Percentiles rank a stretch among this genome's conserved stretches.
Conservation (phyloP, 2,329 filamentous ascomycete genomes). For the Fusarium circinatum region DNA sequence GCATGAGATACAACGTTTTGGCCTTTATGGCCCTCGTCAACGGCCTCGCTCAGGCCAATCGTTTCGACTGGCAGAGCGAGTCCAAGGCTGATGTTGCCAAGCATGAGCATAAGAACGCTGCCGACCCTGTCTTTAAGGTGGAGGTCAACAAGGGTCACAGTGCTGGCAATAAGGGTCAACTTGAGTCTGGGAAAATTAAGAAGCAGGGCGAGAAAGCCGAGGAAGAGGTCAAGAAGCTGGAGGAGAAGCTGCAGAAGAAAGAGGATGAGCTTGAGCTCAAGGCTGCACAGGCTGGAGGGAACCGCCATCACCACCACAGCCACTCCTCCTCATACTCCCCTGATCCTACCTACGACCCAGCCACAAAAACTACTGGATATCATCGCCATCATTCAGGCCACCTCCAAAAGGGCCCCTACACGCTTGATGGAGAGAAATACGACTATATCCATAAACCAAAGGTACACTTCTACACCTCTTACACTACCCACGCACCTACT, state of each 20-base stretch:
- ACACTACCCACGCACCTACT: constrained; percentile 20
- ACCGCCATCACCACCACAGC: background rate
- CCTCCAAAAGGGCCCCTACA: background rate
- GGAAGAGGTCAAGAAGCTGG: background rate
- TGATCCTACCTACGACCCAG: constrained; percentile 7
- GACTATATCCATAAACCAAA: constrained; percentile 27
- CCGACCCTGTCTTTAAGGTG: background rate
- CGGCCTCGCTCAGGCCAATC: constrained; percentile 36
- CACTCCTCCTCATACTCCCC: background rate
- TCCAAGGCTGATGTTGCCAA: constrained; percentile 2
- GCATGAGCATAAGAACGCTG: background rate
- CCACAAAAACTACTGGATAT: background rate
- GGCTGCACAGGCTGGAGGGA: background rate
- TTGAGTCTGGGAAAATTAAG: background rate
- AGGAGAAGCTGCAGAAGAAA: constrained; percentile 6
- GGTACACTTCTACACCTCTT: constrained; percentile 18
- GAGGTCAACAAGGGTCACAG: background rate
- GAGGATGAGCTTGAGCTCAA: constrained; percentile 3
- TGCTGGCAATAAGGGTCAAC: background rate
- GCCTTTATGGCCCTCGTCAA: constrained; percentile 39
- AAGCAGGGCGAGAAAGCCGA: background rate
- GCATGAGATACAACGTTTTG: constrained; percentile 40
- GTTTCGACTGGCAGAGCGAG: constrained; percentile 12
- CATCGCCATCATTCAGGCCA: constrained; percentile 6
- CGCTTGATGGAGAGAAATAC: constrained; percentile 14